Evolutionary conservation across 441 rosid genomes (phyloP).

Genomic region (Daphne laureola): DNA sequence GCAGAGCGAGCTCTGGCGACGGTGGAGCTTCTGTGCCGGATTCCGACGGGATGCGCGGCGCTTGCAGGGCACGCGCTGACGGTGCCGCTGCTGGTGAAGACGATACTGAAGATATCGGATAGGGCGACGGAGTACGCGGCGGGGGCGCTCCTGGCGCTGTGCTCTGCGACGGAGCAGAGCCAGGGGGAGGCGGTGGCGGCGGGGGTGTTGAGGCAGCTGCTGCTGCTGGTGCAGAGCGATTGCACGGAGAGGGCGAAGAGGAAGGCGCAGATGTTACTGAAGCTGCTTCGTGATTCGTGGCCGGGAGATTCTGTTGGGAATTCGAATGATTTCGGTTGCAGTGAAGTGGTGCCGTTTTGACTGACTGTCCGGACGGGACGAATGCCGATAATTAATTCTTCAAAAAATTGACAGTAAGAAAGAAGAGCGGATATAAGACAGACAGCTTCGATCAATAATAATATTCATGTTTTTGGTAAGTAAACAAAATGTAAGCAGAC

Average conservation of each 20-base stretch:
- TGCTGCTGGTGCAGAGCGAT: conserved; percentile 81
- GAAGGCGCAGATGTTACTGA: conserved; percentile 77
- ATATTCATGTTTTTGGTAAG: background rate
- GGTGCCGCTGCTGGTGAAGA: conserved; percentile 67
- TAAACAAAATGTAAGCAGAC: background rate
- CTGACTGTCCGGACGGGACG: conserved; percentile 18
- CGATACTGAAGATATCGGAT: conserved; percentile 67
- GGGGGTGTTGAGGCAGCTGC: conserved; percentile 67
- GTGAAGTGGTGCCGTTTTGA: conserved; percentile 74
- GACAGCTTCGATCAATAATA: too few relatives aligned
- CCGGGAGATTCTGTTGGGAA: conserved; percentile 53
- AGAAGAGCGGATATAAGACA: too few relatives aligned
- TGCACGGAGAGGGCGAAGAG: conserved; percentile 90
- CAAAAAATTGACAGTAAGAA: too few relatives aligned
- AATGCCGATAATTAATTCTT: too few relatives aligned
- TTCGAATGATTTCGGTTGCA: conserved; percentile 65
- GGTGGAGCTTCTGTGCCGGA: conserved; percentile 64
- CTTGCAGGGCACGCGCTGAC: conserved; percentile 59
- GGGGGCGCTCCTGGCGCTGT: conserved; percentile 72
- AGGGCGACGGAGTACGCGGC: conserved; percentile 91
- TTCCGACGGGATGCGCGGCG: conserved; percentile 57
- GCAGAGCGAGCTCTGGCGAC: conserved; percentile 81
- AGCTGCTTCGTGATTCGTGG: conserved; percentile 80
- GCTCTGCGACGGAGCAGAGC: conserved; percentile 56
- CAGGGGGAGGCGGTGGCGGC: conserved; percentile 70